A percentile compares a stretch with the other conserved stretches of the same genome.
Evolutionary conservation across 352 stramenopile genomes (phyloP).

Genomic region (Globisporangium cystogenes): DNA sequence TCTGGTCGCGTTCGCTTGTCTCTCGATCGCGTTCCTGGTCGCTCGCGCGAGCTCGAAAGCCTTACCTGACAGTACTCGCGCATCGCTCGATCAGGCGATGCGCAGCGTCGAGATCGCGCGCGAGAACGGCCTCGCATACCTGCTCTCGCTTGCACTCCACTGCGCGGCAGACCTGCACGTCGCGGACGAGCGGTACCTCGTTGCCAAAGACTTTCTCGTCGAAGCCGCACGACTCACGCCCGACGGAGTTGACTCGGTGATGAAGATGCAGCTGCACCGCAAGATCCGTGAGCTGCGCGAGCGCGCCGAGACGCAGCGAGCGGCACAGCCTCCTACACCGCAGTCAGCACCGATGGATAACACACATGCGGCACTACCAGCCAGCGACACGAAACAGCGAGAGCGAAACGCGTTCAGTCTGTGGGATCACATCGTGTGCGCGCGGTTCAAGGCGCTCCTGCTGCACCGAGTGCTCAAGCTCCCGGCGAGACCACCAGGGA

Average conservation of each 20-base stretch:
- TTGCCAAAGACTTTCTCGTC: constrained; percentile 16
- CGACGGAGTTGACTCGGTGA: constrained; percentile 18
- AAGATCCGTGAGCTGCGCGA: constrained; percentile 26
- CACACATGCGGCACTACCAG: too few species aligned
- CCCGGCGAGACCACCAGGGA: too few species aligned
- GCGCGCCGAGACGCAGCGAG: too few species aligned
- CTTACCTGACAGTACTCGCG: constrained; percentile 9
- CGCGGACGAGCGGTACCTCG: constrained; percentile 6
- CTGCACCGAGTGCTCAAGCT: constrained; percentile 10
- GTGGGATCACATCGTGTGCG: constrained; percentile 14
- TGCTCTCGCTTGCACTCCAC: constrained; percentile 29
- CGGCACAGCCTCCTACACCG: too few species aligned
- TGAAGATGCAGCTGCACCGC: constrained; percentile 43
- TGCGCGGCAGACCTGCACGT: constrained; percentile 29
- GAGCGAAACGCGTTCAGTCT: constrained; percentile 19
- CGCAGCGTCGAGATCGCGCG: constrained; percentile 24
- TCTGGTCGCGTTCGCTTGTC: constrained; percentile 31
- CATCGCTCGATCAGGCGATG: constrained; percentile 26
- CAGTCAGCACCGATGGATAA: too few species aligned
- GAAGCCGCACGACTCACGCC: constrained; percentile 30
- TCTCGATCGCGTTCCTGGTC: too few species aligned
- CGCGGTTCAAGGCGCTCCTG: constrained; percentile 15
- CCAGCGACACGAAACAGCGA: constrained; percentile 13
- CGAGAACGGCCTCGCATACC: constrained; percentile 28
- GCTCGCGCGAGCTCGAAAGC: constrained; percentile 36